A percentile compares a stretch with the other conserved stretches of the same genome.
phyloP scores from a whole-genome alignment of 2,329 filamentous ascomycete species.

The Epichloe baconii region DNA sequence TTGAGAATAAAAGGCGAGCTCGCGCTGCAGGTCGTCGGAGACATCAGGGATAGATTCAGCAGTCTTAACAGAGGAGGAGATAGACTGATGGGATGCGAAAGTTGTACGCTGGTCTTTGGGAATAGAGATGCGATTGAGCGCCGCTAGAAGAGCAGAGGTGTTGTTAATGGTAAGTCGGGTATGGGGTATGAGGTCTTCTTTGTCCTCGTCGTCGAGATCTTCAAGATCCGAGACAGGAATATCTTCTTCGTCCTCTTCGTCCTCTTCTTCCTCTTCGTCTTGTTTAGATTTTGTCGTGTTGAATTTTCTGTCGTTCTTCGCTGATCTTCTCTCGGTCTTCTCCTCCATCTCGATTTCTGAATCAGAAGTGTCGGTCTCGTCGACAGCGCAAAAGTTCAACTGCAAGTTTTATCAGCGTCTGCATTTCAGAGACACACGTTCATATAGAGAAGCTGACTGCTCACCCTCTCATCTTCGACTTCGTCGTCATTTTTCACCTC shows the following conservation, averaged over 20 bases:
- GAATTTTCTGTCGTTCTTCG: conserved; percentile 16
- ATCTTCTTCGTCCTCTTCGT: conserved; percentile 77
- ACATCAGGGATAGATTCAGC: conserved; percentile 60
- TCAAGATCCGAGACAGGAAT: conserved; percentile 82
- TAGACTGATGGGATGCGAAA: conserved; percentile 72
- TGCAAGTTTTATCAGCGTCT: conserved; percentile 11
- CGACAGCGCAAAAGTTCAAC: conserved; percentile 41
- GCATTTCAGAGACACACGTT: not conserved
- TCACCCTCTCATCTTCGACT: conserved; percentile 22
- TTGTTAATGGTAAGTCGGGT: conserved; percentile 97
- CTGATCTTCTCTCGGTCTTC: conserved; percentile 32
- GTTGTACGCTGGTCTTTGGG: conserved; percentile 53
- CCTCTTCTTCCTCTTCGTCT: conserved; percentile 40
- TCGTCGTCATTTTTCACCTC: conserved; percentile 23
- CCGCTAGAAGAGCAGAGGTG: conserved; percentile 67
- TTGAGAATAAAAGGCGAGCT: conserved; percentile 88
- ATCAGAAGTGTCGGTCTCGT: conserved; percentile 51
- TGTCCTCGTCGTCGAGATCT: conserved; percentile 64
- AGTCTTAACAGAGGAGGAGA: conserved; percentile 55
- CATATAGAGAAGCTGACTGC: not conserved
- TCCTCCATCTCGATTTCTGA: conserved; percentile 67
- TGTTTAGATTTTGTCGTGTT: conserved; percentile 12
- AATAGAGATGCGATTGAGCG: conserved; percentile 64
- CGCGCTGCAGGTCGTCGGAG: conserved; percentile 82
- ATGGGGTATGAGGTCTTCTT: conserved; percentile 76